Evolutionary conservation across 208 protist genomes (phyloP), one percentile per base, ranked within the genome.

Genomic region (Acanthamoeba healyi): DNA sequence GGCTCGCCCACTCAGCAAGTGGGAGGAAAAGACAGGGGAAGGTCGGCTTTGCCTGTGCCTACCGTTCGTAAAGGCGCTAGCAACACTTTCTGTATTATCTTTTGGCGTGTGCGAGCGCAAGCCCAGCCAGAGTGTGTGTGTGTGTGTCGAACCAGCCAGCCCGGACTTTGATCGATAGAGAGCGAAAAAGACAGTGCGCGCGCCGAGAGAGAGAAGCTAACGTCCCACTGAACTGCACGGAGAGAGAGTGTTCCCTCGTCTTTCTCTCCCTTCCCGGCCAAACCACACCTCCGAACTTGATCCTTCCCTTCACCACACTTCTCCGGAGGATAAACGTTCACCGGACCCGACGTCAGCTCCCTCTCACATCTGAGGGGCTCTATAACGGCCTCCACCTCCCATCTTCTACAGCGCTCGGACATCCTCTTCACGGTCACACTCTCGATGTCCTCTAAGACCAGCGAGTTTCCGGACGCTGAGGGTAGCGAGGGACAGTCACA

Each of bases 1-100:
- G 7, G 2, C 26, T n/a, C n/a, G 29, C n/a, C 26, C 0, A 6
- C 29, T 67, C 61, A 0, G n/a, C 61, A 67, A 67, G 61, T 67
- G 61, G 54, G 61, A 19, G 22, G 61, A 67, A 67, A 67, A 67
- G 29, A 67, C 61, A 67, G 61, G 61, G 61, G 61, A 67, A 67
- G 10, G 29, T 67, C 26, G 61, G 29, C 61, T 34, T 67, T 67
- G 26, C 17, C 56, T 7, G 3, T 3, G 24, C 12, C 29, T 4
- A 24, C 5, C 54, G 54, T 61, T 61, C n/a, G 54, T n/a, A 61
- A 15, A 1, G 54, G 54, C 54, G 22, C 54, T 61, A 61, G 54
- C 54, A 29, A 61, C 54, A n/a, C 51, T 61, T 61, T 61, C 54
- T 61, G 54, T 61, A 61, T 61, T 61, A 61, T 61, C 54, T 61